Percentiles rank a stretch among this genome's conserved stretches.
These are phyloP conservation scores for Mycena maculata DNA, from an alignment of 768 basidiomycete species.

Conservation along the genomic window DNA sequence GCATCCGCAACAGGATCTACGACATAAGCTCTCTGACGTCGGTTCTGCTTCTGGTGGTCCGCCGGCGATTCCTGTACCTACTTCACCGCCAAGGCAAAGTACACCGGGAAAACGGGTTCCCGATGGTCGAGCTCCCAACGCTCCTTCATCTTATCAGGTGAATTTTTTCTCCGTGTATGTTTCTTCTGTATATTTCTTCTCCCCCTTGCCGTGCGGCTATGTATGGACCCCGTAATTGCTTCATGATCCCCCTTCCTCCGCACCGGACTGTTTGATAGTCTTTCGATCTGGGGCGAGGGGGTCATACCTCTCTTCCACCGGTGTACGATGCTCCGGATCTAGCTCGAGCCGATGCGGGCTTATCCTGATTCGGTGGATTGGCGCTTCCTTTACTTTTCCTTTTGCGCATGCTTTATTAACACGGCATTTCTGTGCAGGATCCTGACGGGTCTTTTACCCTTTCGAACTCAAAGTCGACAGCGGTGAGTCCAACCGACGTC, in stretches of 20 bases:
- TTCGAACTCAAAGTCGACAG: slow-evolving; percentile 24
- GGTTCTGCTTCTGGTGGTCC: slow-evolving; percentile 17
- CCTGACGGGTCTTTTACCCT: slow-evolving; percentile 27
- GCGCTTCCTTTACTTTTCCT: slow-evolving; percentile 30
- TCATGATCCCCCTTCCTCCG: slow-evolving; percentile 29
- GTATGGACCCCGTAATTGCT: slow-evolving; percentile 31
- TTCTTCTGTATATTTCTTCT: not conserved
- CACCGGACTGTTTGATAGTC: slow-evolving; percentile 11
- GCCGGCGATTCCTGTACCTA: slow-evolving; percentile 25
- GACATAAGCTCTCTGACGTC: slow-evolving; percentile 26
- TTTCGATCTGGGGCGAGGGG: slow-evolving; percentile 11
- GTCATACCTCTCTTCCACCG: slow-evolving; percentile 31
- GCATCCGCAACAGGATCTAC: slow-evolving; percentile 25
- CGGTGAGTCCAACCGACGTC: slow-evolving; percentile 32
- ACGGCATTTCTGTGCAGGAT: slow-evolving; percentile 28
- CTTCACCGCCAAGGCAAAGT: slow-evolving; percentile 25
- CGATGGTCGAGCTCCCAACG: slow-evolving; percentile 3
- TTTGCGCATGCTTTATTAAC: slow-evolving; percentile 32
- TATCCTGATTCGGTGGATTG: slow-evolving; percentile 27
- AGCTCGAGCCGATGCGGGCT: slow-evolving; percentile 20
- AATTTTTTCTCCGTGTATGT: slow-evolving; percentile 9
- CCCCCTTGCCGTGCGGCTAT: slow-evolving; percentile 16
- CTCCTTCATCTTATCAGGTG: slow-evolving; percentile 20
- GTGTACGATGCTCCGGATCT: slow-evolving; percentile 28
- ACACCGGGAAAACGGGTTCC: slow-evolving; percentile 20